Conservation (phyloP, 805 yeast genomes). For the Blastobotrys parvus region DNA sequence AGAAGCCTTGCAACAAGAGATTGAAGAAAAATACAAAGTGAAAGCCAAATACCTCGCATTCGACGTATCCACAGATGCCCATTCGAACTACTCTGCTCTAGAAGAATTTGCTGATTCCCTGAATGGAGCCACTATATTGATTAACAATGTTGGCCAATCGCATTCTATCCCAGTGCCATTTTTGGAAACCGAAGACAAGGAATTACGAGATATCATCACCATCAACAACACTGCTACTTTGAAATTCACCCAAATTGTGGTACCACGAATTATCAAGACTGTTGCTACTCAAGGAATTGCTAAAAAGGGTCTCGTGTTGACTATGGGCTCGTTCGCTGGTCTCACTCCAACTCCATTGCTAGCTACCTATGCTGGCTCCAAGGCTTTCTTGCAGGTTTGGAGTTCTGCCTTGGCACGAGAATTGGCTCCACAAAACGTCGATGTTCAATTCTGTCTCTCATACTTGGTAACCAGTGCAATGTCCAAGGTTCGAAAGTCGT, state of each 20-base stretch:
- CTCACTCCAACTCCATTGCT: conserved; percentile 84
- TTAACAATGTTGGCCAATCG: conserved; percentile 92
- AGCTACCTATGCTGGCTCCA: conserved; percentile 93
- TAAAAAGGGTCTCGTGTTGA: conserved; percentile 61
- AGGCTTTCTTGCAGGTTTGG: conserved; percentile 93
- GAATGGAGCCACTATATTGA: conserved; percentile 59
- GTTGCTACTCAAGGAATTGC: conserved; percentile 30
- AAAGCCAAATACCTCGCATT: conserved; percentile 61
- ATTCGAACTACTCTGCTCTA: conserved; percentile 48
- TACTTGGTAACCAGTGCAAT: conserved; percentile 90
- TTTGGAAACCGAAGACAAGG: conserved; percentile 64
- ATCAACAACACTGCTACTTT: conserved; percentile 82
- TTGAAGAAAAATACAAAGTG: conserved; percentile 52
- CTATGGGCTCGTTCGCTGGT: conserved; percentile 98
- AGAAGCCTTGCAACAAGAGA: conserved; percentile 53
- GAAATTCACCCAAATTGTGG: conserved; percentile 68
- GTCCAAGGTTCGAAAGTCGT: conserved; percentile 83
- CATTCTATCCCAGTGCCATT: conserved; percentile 95
- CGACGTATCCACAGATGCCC: conserved; percentile 63
- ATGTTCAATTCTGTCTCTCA: conserved; percentile 77
- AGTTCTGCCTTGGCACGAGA: conserved; percentile 84
- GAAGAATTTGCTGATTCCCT: conserved; percentile 34
- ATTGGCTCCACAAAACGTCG: conserved; percentile 57
- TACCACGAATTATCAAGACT: conserved; percentile 58
- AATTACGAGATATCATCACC: conserved; percentile 70